Evolutionary conservation across 2,329 filamentous ascomycete genomes (phyloP).

Genomic region (Zymoseptoria brevis): DNA sequence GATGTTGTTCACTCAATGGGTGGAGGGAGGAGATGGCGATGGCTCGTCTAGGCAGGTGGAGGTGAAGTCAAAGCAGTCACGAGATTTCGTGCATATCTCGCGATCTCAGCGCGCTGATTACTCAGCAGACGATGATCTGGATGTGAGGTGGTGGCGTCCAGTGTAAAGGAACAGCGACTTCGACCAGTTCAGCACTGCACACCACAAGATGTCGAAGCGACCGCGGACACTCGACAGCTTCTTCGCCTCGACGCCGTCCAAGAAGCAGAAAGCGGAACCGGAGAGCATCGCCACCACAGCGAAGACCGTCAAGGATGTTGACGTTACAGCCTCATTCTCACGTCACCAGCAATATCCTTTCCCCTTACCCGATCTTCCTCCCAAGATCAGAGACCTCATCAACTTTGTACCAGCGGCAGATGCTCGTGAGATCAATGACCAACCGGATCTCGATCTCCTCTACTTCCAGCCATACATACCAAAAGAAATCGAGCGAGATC

Average conservation of each 20-base stretch:
- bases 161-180: background rate
- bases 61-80: background rate
- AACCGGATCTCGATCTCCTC: slow-evolving; percentile 63
- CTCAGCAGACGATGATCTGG: no score
- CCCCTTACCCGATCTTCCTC: slow-evolving; percentile 42
- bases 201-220: slow-evolving; percentile 27
- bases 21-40: background rate
- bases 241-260: slow-evolving; percentile 48
- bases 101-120: no score
- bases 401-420: slow-evolving; percentile 39
- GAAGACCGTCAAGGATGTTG: background rate
- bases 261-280: slow-evolving; percentile 30
- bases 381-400: slow-evolving; percentile 35
- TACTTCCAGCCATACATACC: slow-evolving; percentile 70
- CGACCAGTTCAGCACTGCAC: background rate
- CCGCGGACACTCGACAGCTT: slow-evolving; percentile 64
- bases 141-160: no score
- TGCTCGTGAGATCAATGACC: slow-evolving; percentile 53
- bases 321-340: slow-evolving; percentile 22
- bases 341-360: slow-evolving; percentile 47
- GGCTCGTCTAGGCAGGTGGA: background rate
- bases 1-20: background rate
- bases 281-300: background rate
- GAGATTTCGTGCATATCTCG: background rate
- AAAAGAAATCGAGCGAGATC: slow-evolving; percentile 43